These are phyloP conservation scores for Ophiostoma triangulosporum DNA, from an alignment of 2,329 filamentous ascomycete species.

Conservation along the genomic window DNA sequence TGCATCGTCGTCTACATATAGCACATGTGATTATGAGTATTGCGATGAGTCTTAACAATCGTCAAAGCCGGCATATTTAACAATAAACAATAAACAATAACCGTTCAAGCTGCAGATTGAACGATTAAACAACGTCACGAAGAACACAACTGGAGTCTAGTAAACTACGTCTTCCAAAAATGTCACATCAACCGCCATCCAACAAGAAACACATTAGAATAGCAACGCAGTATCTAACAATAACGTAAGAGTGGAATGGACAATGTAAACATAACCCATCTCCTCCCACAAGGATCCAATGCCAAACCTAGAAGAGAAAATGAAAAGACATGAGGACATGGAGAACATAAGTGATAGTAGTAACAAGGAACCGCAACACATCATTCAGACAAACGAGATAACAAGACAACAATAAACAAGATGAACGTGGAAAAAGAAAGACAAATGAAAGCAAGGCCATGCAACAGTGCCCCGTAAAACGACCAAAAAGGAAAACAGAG, in stretches of 20 bases:
- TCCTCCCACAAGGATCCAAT: not conserved
- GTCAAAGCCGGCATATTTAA: no score
- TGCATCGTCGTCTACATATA: not conserved
- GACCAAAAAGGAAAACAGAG: not conserved
- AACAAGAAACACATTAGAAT: no score
- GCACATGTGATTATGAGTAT: no score
- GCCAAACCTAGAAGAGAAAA: not conserved
- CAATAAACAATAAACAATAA: no score
- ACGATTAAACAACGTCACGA: no score
- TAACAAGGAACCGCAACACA: not conserved
- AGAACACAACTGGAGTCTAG: no score
- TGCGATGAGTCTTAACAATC: no score
- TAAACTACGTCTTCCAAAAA: no score
- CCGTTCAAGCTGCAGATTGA: no score
- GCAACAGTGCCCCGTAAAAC: not conserved
- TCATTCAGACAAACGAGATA: not conserved
- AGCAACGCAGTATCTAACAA: no score
- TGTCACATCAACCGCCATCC: no score
- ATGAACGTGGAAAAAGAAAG: not conserved
- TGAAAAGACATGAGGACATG: not conserved
- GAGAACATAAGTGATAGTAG: conserved; percentile 1
- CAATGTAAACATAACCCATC: not conserved
- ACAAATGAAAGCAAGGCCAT: not conserved
- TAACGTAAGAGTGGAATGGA: conserved; percentile 6
- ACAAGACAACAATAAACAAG: conserved; percentile 1